Percentiles rank a stretch among this genome's conserved stretches.
Conservation (phyloP, 163 green algal genomes). For the Dunaliella salina region DNA sequence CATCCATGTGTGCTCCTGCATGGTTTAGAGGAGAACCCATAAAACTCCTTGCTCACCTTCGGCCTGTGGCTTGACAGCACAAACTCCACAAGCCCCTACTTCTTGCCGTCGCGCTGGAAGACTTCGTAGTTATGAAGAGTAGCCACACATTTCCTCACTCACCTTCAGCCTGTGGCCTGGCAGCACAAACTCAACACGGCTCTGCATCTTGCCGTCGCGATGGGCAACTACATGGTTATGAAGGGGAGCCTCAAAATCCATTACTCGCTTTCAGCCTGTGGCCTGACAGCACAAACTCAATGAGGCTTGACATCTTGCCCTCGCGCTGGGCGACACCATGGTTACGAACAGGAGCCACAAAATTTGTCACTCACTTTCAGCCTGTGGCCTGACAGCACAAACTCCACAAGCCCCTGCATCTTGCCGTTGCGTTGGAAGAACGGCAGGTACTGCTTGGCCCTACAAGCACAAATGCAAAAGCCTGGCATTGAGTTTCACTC, state of each 20-base stretch:
- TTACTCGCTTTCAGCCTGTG: conserved; percentile 71
- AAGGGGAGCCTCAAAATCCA: no score
- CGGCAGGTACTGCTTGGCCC: conserved; percentile 84
- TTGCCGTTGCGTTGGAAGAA: conserved; percentile 81
- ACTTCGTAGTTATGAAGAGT: no score
- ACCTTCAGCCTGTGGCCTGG: conserved; percentile 78
- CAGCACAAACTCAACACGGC: conserved; percentile 81
- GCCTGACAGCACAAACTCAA: conserved; percentile 84
- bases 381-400: conserved; percentile 76
- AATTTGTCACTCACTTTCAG: conserved; percentile 65
- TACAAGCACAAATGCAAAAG: neutral
- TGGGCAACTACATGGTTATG: no score
- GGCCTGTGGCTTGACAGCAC: conserved; percentile 77
- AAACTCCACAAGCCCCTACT: conserved; percentile 73
- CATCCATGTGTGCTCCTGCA: no score
- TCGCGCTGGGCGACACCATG: no score
- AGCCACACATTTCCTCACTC: neutral
- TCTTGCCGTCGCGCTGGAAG: no score
- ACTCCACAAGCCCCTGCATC: conserved; percentile 72
- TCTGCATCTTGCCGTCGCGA: no score
- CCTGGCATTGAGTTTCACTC: conserved; percentile 47
- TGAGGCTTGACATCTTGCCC: conserved; percentile 57
- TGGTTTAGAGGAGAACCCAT: no score
- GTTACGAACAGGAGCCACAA: no score
- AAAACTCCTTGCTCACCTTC: conserved; percentile 59